These are phyloP conservation scores for Hygrophila difformis DNA, from an alignment of 257 asterid species.

Conservation along the genomic window DNA sequence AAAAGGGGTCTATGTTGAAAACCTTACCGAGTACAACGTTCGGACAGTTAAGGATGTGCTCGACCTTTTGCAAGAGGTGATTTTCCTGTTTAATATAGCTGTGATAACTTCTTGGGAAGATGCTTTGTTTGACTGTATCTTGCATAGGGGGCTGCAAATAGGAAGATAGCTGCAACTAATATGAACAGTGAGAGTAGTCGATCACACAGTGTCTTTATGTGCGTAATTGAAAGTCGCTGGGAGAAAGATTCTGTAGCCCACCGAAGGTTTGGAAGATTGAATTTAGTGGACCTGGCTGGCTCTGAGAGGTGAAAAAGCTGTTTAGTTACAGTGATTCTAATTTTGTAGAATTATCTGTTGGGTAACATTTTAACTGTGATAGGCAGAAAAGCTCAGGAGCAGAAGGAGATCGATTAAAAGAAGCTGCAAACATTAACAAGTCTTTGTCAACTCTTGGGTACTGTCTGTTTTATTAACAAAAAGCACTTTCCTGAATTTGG, in stretches of 20 bases:
- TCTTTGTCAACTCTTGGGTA: constrained; percentile 89
- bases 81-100: constrained; percentile 14
- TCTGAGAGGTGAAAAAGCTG: constrained; percentile 59
- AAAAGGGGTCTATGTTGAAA: constrained; percentile 84
- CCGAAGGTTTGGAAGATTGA: constrained; percentile 73
- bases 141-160: constrained; percentile 71
- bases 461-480: constrained; percentile 11
- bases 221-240: constrained; percentile 73
- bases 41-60: constrained; percentile 61
- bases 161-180: constrained; percentile 74
- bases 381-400: constrained; percentile 92
- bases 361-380: constrained; percentile 17
- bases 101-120: neutral
- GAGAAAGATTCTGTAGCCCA: constrained; percentile 77
- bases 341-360: constrained; percentile 8
- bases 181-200: constrained; percentile 91
- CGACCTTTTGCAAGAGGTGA: constrained; percentile 67
- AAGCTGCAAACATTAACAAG: constrained; percentile 85
- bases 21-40: constrained; percentile 60
- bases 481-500: no score
- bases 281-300: constrained; percentile 87
- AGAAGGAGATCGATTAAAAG: constrained; percentile 84
- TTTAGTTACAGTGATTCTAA: constrained; percentile 11
- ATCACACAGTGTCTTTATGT: constrained; percentile 89
- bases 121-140: constrained; percentile 21